phyloP scores from a whole-genome alignment of 345 rosid genomes.

The Eutrema yunnanense region DNA sequence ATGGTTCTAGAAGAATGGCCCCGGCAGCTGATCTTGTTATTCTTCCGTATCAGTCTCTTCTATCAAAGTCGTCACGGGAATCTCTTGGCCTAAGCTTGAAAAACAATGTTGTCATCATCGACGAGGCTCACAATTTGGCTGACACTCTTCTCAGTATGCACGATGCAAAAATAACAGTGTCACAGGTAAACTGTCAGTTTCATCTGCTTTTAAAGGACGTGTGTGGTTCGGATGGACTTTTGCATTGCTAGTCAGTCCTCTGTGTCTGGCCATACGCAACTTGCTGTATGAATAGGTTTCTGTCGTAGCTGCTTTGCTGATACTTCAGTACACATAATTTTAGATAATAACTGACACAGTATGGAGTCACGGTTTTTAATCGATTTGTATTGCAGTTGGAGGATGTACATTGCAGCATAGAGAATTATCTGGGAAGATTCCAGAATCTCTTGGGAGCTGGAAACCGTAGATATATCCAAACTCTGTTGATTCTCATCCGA shows the following conservation, averaged over 20 bases:
- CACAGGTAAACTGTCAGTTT: constrained; percentile 46
- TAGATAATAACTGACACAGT: too few species aligned
- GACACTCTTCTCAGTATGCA: constrained; percentile 91
- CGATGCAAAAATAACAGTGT: constrained; percentile 60
- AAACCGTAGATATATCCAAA: constrained; percentile 92
- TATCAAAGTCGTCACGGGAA: constrained; percentile 89
- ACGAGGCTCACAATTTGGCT: constrained; percentile 96
- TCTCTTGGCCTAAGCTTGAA: constrained; percentile 80
- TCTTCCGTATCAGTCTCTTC: constrained; percentile 93
- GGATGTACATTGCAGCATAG: constrained; percentile 52
- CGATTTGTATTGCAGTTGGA: constrained; percentile 51
- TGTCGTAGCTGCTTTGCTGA: neutral
- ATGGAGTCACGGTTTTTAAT: neutral
- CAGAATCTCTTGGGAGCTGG: constrained; percentile 69
- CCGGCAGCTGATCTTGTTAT: constrained; percentile 79
- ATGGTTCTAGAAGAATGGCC: constrained; percentile 74
- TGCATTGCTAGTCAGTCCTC: neutral
- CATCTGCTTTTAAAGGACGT: neutral
- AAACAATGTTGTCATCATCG: constrained; percentile 73
- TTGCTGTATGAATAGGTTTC: constrained; percentile 1
- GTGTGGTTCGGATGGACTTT: neutral
- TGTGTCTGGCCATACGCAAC: neutral
- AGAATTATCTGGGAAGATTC: constrained; percentile 70
- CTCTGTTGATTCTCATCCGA: constrained; percentile 57
- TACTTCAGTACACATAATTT: neutral